Conservation (phyloP, 192 early-diverging fungal genomes). For the Coemansia sp. region DNA sequence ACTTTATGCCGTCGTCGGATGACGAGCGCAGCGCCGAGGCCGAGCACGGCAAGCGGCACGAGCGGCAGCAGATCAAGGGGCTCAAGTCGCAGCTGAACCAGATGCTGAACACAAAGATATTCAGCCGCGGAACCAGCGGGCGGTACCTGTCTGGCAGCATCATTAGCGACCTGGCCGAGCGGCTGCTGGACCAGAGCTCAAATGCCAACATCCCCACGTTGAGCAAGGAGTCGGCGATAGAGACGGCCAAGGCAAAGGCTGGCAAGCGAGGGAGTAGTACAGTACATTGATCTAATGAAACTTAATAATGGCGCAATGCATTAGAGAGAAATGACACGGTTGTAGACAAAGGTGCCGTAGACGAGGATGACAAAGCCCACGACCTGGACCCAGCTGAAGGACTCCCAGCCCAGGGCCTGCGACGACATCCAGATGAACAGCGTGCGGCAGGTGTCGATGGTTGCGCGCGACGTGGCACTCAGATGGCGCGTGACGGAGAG, state of each 20-base stretch:
- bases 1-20: conserved; percentile 53
- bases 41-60: conserved; percentile 15
- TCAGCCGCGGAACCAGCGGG: conserved; percentile 45
- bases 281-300: not conserved
- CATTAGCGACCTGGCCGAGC: conserved; percentile 62
- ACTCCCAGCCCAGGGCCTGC: conserved; percentile 92
- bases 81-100: conserved; percentile 24
- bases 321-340: conserved; percentile 67
- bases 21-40: conserved; percentile 30
- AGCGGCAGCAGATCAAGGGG: conserved; percentile 26
- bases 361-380: conserved; percentile 73
- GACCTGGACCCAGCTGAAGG: conserved; percentile 90
- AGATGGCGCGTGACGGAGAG: conserved; percentile 83
- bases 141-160: conserved; percentile 66
- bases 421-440: conserved; percentile 95
- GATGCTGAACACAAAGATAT: conserved; percentile 33
- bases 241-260: conserved; percentile 13
- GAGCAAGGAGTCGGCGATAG: conserved; percentile 41
- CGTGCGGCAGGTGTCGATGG: conserved; percentile 94
- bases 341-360: conserved; percentile 87
- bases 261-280: not conserved
- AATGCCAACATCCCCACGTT: conserved; percentile 31
- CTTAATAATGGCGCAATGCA: conserved; percentile 39
- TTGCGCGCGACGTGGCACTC: conserved; percentile 87
- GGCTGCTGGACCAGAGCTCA: conserved; percentile 49